Percentiles rank a stretch among this genome's conserved stretches.
Evolutionary conservation across 2,329 filamentous ascomycete species (phyloP).

Genomic region (Pezizomycotina sp.): DNA sequence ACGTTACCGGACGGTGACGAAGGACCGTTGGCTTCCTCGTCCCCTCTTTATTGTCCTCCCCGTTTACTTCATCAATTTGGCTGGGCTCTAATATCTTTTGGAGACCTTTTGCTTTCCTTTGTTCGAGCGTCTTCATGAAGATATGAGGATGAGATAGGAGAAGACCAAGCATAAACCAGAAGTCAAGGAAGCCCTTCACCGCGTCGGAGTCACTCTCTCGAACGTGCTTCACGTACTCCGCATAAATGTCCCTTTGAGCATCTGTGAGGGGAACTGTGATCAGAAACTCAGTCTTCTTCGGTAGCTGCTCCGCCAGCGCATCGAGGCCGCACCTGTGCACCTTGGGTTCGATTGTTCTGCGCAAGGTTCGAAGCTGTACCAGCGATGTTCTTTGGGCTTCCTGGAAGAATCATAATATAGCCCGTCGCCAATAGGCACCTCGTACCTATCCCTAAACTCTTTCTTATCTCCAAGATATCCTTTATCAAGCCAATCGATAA

Average conservation of each 20-base stretch:
- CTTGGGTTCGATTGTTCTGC: slow-evolving; percentile 65
- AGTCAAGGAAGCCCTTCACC: slow-evolving; percentile 9
- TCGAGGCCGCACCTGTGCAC: slow-evolving; percentile 58
- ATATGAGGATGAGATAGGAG: slow-evolving; percentile 10
- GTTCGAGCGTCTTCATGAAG: slow-evolving; percentile 3
- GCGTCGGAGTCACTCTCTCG: neutral
- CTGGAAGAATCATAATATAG: slow-evolving; percentile 48
- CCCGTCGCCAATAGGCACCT: slow-evolving; percentile 55
- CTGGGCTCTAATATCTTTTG: neutral
- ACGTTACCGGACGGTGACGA: neutral
- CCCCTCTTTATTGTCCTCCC: too few species aligned
- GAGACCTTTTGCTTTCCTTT: too few species aligned
- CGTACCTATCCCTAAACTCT: slow-evolving; percentile 57
- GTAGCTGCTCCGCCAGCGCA: slow-evolving; percentile 49
- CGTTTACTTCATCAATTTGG: neutral
- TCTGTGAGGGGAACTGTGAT: slow-evolving; percentile 54
- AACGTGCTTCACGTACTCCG: slow-evolving; percentile 5
- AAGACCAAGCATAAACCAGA: slow-evolving; percentile 5
- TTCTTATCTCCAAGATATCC: slow-evolving; percentile 51
- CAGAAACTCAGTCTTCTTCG: slow-evolving; percentile 65
- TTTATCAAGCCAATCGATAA: slow-evolving; percentile 75
- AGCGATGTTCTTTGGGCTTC: slow-evolving; percentile 46
- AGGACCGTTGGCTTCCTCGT: neutral
- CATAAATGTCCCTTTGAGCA: slow-evolving; percentile 49
- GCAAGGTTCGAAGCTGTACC: too few species aligned